Conservation (phyloP, 2,329 filamentous ascomycete species). For the Aspergillus pseudoterreus region DNA sequence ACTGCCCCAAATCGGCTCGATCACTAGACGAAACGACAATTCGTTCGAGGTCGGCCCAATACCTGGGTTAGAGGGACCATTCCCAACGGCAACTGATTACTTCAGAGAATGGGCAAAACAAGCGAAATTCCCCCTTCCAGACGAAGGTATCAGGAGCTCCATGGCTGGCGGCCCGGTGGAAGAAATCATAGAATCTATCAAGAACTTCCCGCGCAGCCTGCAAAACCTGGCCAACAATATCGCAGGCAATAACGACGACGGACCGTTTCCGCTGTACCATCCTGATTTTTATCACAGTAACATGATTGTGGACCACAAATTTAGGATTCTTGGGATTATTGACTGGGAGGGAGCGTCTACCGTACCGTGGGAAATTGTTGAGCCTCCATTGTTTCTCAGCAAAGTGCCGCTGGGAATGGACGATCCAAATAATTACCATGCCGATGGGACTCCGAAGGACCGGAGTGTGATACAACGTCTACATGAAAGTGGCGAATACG, state of each 20-base stretch:
- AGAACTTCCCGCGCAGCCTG: neutral
- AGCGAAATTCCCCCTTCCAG: slow-evolving; percentile 7
- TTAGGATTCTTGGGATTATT: slow-evolving; percentile 10
- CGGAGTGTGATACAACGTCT: neutral
- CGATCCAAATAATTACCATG: slow-evolving; percentile 6
- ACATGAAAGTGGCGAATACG: neutral
- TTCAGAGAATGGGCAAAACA: slow-evolving; percentile 16
- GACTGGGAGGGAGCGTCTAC: slow-evolving; percentile 15
- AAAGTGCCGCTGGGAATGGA: slow-evolving; percentile 13
- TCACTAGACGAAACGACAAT: slow-evolving; percentile 7
- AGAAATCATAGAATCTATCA: neutral
- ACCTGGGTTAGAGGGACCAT: slow-evolving; percentile 14
- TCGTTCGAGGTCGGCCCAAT: slow-evolving; percentile 14
- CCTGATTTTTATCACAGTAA: slow-evolving; percentile 16
- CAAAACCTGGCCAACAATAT: neutral
- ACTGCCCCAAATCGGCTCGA: slow-evolving; percentile 15
- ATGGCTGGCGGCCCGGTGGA: neutral
- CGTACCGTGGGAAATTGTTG: slow-evolving; percentile 9
- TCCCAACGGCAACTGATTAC: slow-evolving; percentile 16
- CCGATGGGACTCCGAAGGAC: slow-evolving; percentile 6
- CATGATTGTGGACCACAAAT: slow-evolving; percentile 13
- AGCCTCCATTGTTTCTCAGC: slow-evolving; percentile 8
- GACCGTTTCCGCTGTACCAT: slow-evolving; percentile 13
- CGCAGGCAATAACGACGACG: slow-evolving; percentile 2
- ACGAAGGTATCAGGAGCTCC: slow-evolving; percentile 5